These are phyloP conservation scores for Gossypium gossypioides DNA, from an alignment of 441 rosid genomes.

Conservation along the genomic window DNA sequence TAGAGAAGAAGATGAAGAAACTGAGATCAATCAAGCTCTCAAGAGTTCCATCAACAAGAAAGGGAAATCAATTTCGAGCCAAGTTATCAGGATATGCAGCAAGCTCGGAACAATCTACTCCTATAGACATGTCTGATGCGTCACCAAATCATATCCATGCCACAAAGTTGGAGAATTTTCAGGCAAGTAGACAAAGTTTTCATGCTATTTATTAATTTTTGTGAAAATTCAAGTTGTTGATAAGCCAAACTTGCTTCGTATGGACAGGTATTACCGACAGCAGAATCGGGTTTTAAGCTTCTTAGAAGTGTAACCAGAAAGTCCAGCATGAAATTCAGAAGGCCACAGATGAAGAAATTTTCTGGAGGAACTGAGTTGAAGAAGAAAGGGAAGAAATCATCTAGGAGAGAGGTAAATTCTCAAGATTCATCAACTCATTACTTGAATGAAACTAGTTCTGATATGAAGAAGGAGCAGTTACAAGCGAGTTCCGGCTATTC, in stretches of 20 bases:
- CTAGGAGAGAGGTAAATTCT: slow-evolving; percentile 6
- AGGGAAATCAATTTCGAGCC: slow-evolving; percentile 19
- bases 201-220: neutral
- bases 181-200: slow-evolving; percentile 33
- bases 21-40: slow-evolving; percentile 40
- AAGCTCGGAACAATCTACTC: slow-evolving; percentile 30
- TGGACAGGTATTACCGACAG: slow-evolving; percentile 35
- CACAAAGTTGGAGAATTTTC: slow-evolving; percentile 26
- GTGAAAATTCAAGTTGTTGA: neutral
- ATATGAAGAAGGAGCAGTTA: slow-evolving; percentile 26
- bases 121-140: slow-evolving; percentile 29
- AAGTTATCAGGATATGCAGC: slow-evolving; percentile 33
- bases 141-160: slow-evolving; percentile 31
- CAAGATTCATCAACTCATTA: slow-evolving; percentile 20
- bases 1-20: slow-evolving; percentile 32
- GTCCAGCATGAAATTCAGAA: slow-evolving; percentile 43
- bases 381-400: slow-evolving; percentile 33
- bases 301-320: slow-evolving; percentile 33
- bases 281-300: slow-evolving; percentile 32
- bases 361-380: slow-evolving; percentile 32
- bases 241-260: neutral
- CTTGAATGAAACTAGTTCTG: slow-evolving; percentile 32
- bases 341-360: slow-evolving; percentile 35
- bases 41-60: slow-evolving; percentile 26
- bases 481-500: slow-evolving; percentile 26